Conservation (phyloP, 306 rosid genomes). For the Aeschynomene evenia region DNA sequence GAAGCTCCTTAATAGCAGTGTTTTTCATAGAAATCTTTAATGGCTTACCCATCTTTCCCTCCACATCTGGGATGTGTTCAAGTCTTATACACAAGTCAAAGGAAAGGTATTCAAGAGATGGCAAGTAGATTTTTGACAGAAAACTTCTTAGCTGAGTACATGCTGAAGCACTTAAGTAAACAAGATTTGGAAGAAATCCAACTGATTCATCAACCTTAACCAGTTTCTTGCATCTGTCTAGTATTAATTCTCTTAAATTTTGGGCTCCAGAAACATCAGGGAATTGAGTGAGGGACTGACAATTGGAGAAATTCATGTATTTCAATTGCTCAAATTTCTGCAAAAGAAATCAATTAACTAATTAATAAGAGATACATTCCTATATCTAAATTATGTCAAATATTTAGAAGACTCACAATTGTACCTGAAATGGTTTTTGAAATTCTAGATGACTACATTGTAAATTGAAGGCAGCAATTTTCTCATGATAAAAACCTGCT, state of each 20-base stretch:
- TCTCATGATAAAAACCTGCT: not conserved
- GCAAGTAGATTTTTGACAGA: not conserved
- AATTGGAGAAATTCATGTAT: not conserved
- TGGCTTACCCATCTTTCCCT: not conserved
- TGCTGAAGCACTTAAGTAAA: not conserved
- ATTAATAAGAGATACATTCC: not conserved
- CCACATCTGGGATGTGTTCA: slow-evolving; percentile 2
- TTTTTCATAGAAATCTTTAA: not conserved
- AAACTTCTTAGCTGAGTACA: not conserved
- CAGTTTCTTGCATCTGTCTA: not conserved
- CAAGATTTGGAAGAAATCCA: not conserved
- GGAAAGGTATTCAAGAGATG: not conserved
- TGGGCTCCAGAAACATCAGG: slow-evolving; percentile 9
- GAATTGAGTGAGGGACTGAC: not conserved
- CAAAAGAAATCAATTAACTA: not conserved
- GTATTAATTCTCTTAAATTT: not conserved
- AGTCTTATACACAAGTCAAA: not conserved
- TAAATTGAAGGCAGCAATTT: not conserved
- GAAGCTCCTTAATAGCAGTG: slow-evolving; percentile 1
- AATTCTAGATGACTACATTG: not conserved
- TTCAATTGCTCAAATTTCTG: not conserved
- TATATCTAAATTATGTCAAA: not conserved
- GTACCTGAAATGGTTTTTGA: not conserved
- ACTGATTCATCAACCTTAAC: not conserved
- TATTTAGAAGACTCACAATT: not conserved